These are phyloP conservation scores for Persicaria maculosa DNA, from an alignment of 148 eudicot genomes.

Conservation along the genomic window DNA sequence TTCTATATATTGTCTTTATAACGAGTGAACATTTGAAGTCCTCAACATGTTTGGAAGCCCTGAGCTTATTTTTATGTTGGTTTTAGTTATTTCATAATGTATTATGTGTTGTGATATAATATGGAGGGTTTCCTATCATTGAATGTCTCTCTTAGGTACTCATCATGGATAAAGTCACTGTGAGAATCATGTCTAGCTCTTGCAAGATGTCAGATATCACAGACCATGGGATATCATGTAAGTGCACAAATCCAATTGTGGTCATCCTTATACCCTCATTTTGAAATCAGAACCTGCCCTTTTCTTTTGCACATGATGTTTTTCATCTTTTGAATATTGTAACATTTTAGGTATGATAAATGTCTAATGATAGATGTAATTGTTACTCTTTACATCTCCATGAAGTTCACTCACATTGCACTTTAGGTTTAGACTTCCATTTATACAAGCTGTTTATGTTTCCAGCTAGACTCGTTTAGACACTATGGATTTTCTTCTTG, in stretches of 20 bases:
- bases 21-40: neutral
- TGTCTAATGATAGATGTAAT: neutral
- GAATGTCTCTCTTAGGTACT: conserved; percentile 49
- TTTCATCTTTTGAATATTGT: neutral
- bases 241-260: conserved; percentile 21
- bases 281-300: neutral
- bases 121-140: neutral
- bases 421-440: neutral
- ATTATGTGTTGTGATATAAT: neutral
- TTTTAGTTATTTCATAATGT: neutral
- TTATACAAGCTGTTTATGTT: neutral
- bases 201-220: conserved; percentile 99
- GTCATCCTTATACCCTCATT: neutral
- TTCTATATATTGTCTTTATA: neutral
- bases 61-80: neutral
- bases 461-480: neutral
- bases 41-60: neutral
- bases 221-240: conserved; percentile 91
- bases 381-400: neutral
- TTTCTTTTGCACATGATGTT: neutral
- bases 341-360: neutral
- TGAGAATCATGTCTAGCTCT: conserved; percentile 88
- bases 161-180: conserved; percentile 97
- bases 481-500: neutral
- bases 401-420: neutral